These are phyloP conservation scores for Fistulina hepatica DNA, from an alignment of 1,284 basidiomycete genomes.

Conservation along the genomic window DNA sequence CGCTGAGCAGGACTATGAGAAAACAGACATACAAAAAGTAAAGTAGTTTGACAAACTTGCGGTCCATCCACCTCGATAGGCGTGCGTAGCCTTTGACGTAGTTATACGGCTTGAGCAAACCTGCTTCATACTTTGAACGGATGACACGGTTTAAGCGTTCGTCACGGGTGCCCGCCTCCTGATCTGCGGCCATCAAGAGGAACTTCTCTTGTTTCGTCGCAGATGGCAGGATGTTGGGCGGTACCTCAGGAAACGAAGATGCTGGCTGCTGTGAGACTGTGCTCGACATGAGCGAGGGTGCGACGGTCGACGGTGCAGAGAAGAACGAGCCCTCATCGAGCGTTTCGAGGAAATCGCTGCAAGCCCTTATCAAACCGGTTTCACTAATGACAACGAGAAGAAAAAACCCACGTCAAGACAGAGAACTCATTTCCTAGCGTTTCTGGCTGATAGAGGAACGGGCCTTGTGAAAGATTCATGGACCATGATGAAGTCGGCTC, in stretches of 20 bases:
- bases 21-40: conserved; percentile 1
- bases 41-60: conserved; percentile 41
- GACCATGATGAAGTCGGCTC: conserved; percentile 40
- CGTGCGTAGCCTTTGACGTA: conserved; percentile 92
- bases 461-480: conserved; percentile 33
- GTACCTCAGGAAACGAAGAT: conserved; percentile 13
- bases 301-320: conserved; percentile 37
- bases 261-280: conserved; percentile 22
- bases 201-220: conserved; percentile 80
- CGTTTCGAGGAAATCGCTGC: conserved; percentile 72
- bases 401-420: conserved; percentile 54
- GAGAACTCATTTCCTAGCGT: conserved; percentile 73
- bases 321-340: conserved; percentile 67
- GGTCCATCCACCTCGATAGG: conserved; percentile 90
- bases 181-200: conserved; percentile 90
- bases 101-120: conserved; percentile 90
- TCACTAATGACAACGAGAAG: conserved; percentile 4
- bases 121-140: conserved; percentile 94
- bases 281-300: conserved; percentile 38
- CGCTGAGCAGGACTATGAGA: conserved; percentile 32
- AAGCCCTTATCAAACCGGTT: conserved; percentile 3
- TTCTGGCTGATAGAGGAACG: conserved; percentile 57
- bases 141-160: conserved; percentile 89
- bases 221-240: conserved; percentile 43
- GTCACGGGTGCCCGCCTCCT: conserved; percentile 83